phyloP scores from a whole-genome alignment of 805 yeast species.

The Schwanniomyces vanrijiae region DNA sequence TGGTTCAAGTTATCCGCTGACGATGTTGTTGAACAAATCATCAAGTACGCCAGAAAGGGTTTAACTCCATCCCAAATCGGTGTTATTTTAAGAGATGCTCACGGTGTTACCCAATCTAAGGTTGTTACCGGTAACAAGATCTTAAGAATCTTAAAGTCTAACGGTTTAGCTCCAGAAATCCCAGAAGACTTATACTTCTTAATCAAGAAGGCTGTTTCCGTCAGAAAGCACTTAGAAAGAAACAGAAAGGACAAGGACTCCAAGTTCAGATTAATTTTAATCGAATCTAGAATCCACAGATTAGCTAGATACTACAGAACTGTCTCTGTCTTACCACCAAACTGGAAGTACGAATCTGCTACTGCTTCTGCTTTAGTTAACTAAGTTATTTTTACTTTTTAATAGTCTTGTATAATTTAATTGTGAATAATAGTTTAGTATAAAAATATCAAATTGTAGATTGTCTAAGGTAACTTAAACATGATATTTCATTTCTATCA shows the following conservation, averaged over 20 bases:
- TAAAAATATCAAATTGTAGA: neutral
- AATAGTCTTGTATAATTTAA: neutral
- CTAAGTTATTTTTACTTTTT: constrained; percentile 47
- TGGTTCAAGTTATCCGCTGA: constrained; percentile 99
- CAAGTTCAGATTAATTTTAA: constrained; percentile 99
- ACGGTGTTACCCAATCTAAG: constrained; percentile 98
- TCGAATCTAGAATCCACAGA: constrained; percentile 99
- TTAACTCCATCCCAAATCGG: constrained; percentile 99
- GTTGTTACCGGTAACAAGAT: constrained; percentile 99
- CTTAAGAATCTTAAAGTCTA: constrained; percentile 97
- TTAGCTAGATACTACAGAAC: constrained; percentile 99
- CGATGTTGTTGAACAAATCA: constrained; percentile 94
- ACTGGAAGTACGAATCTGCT: constrained; percentile 99
- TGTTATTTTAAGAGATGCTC: constrained; percentile 99
- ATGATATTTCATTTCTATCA: too few relatives aligned
- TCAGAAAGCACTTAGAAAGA: constrained; percentile 99
- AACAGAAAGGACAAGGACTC: constrained; percentile 99
- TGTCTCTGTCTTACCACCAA: constrained; percentile 98
- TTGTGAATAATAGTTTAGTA: neutral
- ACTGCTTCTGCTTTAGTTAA: constrained; percentile 99
- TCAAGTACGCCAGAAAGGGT: constrained; percentile 99
- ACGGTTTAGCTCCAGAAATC: constrained; percentile 99
- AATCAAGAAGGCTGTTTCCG: constrained; percentile 99
- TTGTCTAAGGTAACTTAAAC: too few relatives aligned
- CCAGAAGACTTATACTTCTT: constrained; percentile 99